phyloP scores from a whole-genome alignment of 2,329 filamentous ascomycete species.

The Stemphylium beticola region DNA sequence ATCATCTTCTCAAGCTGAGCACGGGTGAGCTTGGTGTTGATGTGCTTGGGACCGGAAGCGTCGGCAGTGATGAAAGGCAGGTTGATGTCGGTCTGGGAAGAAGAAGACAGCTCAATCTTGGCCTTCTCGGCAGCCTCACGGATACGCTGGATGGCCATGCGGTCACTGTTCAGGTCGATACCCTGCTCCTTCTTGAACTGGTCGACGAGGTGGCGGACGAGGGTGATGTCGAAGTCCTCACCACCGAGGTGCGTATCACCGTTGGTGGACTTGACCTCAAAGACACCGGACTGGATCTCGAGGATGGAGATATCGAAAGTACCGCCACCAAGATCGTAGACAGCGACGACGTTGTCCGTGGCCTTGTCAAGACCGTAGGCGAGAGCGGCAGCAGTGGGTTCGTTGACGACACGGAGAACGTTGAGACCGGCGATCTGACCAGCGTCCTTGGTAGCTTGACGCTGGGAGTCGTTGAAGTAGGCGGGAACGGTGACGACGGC shows the following conservation, averaged over 20 bases:
- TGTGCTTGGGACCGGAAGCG: slow-evolving; percentile 94
- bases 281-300: slow-evolving; percentile 96
- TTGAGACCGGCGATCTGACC: slow-evolving; percentile 96
- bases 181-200: slow-evolving; percentile 97
- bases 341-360: slow-evolving; percentile 84
- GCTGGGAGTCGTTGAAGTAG: slow-evolving; percentile 99
- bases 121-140: slow-evolving; percentile 98
- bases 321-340: slow-evolving; percentile 98
- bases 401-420: slow-evolving; percentile 96
- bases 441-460: slow-evolving; percentile 97
- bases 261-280: slow-evolving; percentile 99
- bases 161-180: slow-evolving; percentile 87
- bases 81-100: slow-evolving; percentile 96
- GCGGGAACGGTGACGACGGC: slow-evolving; percentile 95
- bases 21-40: slow-evolving; percentile 92
- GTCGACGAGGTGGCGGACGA: slow-evolving; percentile 91
- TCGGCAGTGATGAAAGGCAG: slow-evolving; percentile 98
- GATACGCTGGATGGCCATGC: slow-evolving; percentile 99
- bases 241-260: slow-evolving; percentile 98
- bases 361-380: slow-evolving; percentile 98
- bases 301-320: slow-evolving; percentile 99
- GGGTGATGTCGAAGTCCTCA: slow-evolving; percentile 95
- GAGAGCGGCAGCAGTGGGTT: slow-evolving; percentile 93
- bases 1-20: slow-evolving; percentile 93
- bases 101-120: slow-evolving; percentile 97